Percentiles rank a stretch among this genome's conserved stretches.
These are phyloP conservation scores for Lycium barbarum DNA, from an alignment of 257 asterid genomes.

Conservation along the genomic window DNA sequence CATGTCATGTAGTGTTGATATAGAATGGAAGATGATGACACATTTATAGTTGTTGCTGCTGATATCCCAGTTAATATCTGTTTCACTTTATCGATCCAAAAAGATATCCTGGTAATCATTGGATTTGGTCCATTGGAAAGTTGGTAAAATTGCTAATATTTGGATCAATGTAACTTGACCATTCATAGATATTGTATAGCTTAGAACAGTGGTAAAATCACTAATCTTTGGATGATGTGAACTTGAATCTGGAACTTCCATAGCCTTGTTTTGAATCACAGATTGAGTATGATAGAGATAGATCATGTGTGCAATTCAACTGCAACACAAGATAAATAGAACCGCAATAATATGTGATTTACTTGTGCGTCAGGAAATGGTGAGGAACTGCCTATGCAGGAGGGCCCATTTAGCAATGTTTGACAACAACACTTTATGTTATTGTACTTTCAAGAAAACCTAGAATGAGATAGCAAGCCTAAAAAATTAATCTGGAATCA, in stretches of 20 bases:
- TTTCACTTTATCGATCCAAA: neutral
- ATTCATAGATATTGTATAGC: neutral
- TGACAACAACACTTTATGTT: neutral
- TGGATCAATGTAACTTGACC: neutral
- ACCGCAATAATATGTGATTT: neutral
- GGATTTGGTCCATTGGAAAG: neutral
- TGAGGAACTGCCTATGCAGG: no score
- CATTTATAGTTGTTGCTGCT: constrained; percentile 1
- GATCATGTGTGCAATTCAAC: neutral
- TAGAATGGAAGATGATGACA: neutral
- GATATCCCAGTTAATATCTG: neutral
- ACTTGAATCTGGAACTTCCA: neutral
- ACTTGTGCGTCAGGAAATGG: neutral
- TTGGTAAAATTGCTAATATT: neutral
- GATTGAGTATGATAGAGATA: constrained; percentile 4
- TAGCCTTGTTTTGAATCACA: constrained; percentile 5
- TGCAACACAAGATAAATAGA: neutral
- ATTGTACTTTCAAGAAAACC: neutral
- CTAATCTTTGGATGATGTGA: neutral
- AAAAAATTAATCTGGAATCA: constrained; percentile 5
- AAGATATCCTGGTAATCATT: neutral
- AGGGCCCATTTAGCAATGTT: neutral
- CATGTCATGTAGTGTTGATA: neutral
- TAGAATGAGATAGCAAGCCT: neutral
- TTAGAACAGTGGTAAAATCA: neutral